Evolutionary conservation across 345 rosid genomes (phyloP).

Genomic region (Aurinia saxatilis): DNA sequence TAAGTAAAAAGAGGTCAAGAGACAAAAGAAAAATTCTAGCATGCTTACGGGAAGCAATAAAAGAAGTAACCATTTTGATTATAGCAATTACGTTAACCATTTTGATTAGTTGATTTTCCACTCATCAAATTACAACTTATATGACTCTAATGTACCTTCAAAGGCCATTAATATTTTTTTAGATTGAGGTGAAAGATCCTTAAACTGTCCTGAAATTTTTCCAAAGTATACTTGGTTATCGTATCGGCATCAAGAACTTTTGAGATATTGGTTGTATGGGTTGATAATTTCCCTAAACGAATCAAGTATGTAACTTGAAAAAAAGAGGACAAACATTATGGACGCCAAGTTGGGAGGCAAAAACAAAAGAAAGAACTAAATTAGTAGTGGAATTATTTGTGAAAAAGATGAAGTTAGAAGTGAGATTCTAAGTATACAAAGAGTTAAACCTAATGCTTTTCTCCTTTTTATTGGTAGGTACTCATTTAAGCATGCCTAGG

Average conservation of each 20-base stretch:
- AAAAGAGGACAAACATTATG: neutral
- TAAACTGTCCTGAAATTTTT: neutral
- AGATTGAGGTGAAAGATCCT: slow-evolving; percentile 22
- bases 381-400: slow-evolving; percentile 2
- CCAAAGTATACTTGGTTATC: slow-evolving; percentile 5
- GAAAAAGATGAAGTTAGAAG: neutral
- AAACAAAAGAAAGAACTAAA: neutral
- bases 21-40: no score
- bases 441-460: neutral
- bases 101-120: neutral
- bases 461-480: slow-evolving; percentile 20
- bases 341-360: neutral
- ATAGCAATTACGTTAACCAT: no score
- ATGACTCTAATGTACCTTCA: neutral
- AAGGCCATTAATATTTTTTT: neutral
- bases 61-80: no score
- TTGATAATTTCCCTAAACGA: neutral
- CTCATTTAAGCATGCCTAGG: slow-evolving; percentile 34
- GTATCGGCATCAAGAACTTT: slow-evolving; percentile 5
- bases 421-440: slow-evolving; percentile 13
- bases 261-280: neutral
- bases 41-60: no score
- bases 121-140: neutral
- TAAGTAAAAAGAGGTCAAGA: no score
- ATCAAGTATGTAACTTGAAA: slow-evolving; percentile 15